Percentiles rank a stretch among this genome's conserved stretches.
These are phyloP conservation scores for Ascobolus immersus DNA, from an alignment of 495 filamentous ascomycete species.

Conservation along the genomic window DNA sequence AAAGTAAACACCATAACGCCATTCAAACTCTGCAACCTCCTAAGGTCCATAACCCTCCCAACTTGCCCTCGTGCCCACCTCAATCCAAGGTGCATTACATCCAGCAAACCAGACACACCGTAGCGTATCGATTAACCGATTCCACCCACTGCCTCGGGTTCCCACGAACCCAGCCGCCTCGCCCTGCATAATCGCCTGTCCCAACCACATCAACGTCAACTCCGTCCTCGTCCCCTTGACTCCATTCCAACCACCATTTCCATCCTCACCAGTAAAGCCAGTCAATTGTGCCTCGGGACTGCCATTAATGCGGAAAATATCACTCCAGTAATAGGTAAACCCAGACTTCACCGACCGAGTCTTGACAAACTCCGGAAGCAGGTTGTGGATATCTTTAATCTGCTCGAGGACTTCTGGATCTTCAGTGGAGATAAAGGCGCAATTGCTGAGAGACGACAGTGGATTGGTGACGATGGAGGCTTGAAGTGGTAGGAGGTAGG, in stretches of 20 bases:
- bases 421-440: constrained; percentile 9
- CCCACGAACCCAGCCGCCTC: constrained; percentile 8
- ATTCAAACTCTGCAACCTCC: too few relatives aligned
- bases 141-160: constrained; percentile 7
- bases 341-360: constrained; percentile 4
- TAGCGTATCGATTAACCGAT: constrained; percentile 8
- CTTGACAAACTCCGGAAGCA: constrained; percentile 1
- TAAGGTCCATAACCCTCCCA: constrained; percentile 8
- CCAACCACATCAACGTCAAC: constrained; percentile 11
- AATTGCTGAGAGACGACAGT: constrained; percentile 1
- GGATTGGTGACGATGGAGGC: constrained; percentile 8
- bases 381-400: constrained; percentile 5
- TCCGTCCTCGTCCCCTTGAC: constrained; percentile 11
- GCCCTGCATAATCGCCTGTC: constrained; percentile 9
- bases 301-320: constrained; percentile 9
- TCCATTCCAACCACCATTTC: too few relatives aligned
- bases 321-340: constrained; percentile 10
- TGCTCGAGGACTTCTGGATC: constrained; percentile 7
- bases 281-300: constrained; percentile 7
- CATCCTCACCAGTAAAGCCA: constrained; percentile 3
- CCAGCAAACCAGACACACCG: constrained; percentile 8
- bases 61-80: constrained; percentile 7
- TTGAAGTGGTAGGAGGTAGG: constrained; percentile 4
- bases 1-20: too few relatives aligned
- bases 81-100: constrained; percentile 7